These are phyloP conservation scores for Fusarium graminum DNA, from an alignment of 2,329 filamentous ascomycete genomes.

Conservation along the genomic window DNA sequence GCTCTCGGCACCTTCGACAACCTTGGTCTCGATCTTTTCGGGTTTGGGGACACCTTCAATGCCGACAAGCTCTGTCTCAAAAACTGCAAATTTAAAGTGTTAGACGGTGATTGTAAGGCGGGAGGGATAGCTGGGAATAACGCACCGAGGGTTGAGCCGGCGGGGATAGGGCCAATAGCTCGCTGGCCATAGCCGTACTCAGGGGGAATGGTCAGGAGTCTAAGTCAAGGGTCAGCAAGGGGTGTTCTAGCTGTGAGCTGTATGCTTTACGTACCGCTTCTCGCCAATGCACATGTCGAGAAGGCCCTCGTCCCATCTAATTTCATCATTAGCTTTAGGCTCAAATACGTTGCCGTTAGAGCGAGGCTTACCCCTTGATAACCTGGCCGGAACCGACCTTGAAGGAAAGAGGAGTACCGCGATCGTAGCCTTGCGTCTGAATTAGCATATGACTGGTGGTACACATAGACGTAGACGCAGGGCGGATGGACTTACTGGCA, in stretches of 20 bases:
- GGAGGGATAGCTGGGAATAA: constrained; percentile 31
- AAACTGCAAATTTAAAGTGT: constrained; percentile 66
- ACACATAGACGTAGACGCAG: constrained; percentile 15
- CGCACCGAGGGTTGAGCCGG: constrained; percentile 80
- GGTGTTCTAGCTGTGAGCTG: constrained; percentile 1
- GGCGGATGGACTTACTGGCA: constrained; percentile 65
- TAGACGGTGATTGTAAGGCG: constrained; percentile 25
- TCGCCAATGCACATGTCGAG: constrained; percentile 96
- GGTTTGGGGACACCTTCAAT: constrained; percentile 77
- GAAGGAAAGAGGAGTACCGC: constrained; percentile 82
- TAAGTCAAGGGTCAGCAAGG: constrained; percentile 48
- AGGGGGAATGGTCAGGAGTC: constrained; percentile 90
- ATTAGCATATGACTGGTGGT: constrained; percentile 22
- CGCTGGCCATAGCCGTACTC: constrained; percentile 84
- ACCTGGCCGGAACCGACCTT: constrained; percentile 83
- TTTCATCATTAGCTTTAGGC: constrained; percentile 37
- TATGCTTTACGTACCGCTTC: constrained; percentile 68
- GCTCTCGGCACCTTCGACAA: constrained; percentile 46
- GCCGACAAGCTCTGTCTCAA: constrained; percentile 89
- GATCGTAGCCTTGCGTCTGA: constrained; percentile 72
- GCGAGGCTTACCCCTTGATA: constrained; percentile 79
- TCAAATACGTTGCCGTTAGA: constrained; percentile 18
- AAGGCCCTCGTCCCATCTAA: constrained; percentile 89
- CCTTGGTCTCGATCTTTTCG: constrained; percentile 54
- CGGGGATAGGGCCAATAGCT: constrained; percentile 84